phyloP scores from a whole-genome alignment of 768 basidiomycete species.

The Suillus subluteus region DNA sequence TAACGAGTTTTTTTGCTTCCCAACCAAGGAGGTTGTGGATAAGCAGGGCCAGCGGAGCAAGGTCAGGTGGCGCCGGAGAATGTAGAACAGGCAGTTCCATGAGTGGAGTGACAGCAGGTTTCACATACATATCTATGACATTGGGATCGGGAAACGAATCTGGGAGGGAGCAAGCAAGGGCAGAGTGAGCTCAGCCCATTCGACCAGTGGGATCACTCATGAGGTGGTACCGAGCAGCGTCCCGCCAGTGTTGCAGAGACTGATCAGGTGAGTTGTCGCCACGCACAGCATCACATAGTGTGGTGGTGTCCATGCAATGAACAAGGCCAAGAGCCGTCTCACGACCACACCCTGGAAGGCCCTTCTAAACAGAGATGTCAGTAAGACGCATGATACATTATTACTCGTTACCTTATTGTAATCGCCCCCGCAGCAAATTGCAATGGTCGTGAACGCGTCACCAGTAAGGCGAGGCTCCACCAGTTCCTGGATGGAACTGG shows the following conservation, averaged over 20 bases:
- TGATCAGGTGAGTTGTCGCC: too few relatives aligned
- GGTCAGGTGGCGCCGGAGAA: neutral
- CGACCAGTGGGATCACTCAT: neutral
- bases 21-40: neutral
- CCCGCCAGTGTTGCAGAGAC: neutral
- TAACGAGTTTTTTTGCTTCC: neutral
- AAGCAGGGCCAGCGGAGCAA: neutral
- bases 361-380: neutral
- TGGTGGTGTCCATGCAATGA: neutral
- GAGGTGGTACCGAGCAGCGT: neutral
- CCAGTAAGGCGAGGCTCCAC: constrained; percentile 19
- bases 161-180: neutral
- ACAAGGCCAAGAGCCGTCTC: neutral
- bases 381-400: too few relatives aligned
- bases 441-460: neutral
- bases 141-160: neutral
- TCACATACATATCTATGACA: neutral
- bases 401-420: neutral
- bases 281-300: neutral
- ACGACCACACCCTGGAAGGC: neutral
- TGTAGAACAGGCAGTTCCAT: neutral
- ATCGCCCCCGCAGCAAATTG: neutral
- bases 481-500: neutral
- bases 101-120: neutral
- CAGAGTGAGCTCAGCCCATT: neutral